These are phyloP conservation scores for Macrolepiota dolichaula DNA, from an alignment of 768 basidiomycete genomes.

Conservation along the genomic window DNA sequence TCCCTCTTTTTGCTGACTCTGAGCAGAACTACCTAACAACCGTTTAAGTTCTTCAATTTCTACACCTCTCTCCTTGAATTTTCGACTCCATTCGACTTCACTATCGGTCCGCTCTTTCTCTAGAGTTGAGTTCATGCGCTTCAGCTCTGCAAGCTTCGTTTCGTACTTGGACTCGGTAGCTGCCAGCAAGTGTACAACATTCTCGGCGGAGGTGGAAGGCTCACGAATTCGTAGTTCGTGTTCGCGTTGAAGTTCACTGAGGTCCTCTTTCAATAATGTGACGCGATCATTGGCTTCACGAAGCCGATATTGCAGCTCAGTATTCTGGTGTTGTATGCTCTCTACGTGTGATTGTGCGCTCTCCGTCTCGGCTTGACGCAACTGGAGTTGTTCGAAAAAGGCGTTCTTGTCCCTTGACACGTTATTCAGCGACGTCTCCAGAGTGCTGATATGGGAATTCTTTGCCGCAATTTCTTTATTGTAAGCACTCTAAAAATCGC, in stretches of 20 bases:
- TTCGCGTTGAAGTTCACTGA: conserved; percentile 59
- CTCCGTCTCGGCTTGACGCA: conserved; percentile 88
- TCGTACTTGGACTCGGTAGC: conserved; percentile 79
- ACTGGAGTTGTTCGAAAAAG: conserved; percentile 84
- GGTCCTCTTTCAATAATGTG: conserved; percentile 67
- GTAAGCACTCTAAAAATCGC: conserved; percentile 51
- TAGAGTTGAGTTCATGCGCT: conserved; percentile 51
- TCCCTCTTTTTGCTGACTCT: conserved; percentile 62
- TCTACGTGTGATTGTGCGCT: conserved; percentile 75
- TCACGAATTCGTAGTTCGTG: conserved; percentile 45
- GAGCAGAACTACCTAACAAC: conserved; percentile 52
- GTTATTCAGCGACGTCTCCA: conserved; percentile 69
- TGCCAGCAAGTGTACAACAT: conserved; percentile 69
- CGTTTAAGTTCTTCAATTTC: conserved; percentile 75
- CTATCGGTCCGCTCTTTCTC: conserved; percentile 86
- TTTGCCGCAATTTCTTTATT: conserved; percentile 63
- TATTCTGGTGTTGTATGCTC: conserved; percentile 69
- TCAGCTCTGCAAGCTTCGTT: conserved; percentile 67
- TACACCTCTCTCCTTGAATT: conserved; percentile 71
- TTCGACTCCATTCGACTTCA: conserved; percentile 87
- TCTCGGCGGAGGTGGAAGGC: conserved; percentile 51
- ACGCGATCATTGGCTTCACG: conserved; percentile 76
- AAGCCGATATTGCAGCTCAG: conserved; percentile 84
- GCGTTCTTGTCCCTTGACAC: conserved; percentile 72
- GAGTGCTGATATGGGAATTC: conserved; percentile 56